These are phyloP conservation scores for Calocybe gangraenosa DNA, from an alignment of 768 basidiomycete species.

Conservation along the genomic window DNA sequence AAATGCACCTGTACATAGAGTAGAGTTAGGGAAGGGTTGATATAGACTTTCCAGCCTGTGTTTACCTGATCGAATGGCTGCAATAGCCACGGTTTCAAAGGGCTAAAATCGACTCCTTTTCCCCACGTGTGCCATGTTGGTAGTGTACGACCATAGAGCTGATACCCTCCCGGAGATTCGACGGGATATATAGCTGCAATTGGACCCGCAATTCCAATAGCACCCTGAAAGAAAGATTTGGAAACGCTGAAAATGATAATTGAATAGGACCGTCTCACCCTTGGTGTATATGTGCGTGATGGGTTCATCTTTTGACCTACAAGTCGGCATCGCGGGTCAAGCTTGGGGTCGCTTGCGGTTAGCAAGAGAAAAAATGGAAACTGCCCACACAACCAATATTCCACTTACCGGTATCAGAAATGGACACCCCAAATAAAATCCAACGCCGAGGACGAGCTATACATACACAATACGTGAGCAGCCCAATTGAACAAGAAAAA, in stretches of 20 bases:
- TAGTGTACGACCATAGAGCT: slow-evolving; percentile 58
- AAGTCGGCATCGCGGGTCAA: slow-evolving; percentile 54
- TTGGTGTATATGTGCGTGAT: slow-evolving; percentile 60
- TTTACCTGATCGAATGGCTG: slow-evolving; percentile 60
- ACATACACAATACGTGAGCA: too few species aligned
- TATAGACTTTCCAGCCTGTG: background rate
- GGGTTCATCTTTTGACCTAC: slow-evolving; percentile 77
- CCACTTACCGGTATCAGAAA: slow-evolving; percentile 52
- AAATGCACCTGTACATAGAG: slow-evolving; percentile 50
- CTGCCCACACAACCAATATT: too few species aligned
- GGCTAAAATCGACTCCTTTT: slow-evolving; percentile 39
- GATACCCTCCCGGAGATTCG: slow-evolving; percentile 59
- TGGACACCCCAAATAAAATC: slow-evolving; percentile 62
- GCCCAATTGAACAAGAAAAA: too few species aligned
- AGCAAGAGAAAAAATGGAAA: too few species aligned
- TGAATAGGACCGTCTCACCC: slow-evolving; percentile 29
- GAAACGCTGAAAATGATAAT: background rate
- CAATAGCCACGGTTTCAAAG: slow-evolving; percentile 55
- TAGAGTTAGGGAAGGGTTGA: background rate
- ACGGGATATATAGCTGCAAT: slow-evolving; percentile 65
- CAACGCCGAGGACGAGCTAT: slow-evolving; percentile 58
- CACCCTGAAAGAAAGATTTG: slow-evolving; percentile 36
- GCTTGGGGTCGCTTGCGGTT: slow-evolving; percentile 33
- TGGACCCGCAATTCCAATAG: slow-evolving; percentile 66
- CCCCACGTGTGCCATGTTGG: slow-evolving; percentile 67